Evolutionary conservation across 2,329 filamentous ascomycete genomes (phyloP).

Genomic region (Colletotrichum liriopes): DNA sequence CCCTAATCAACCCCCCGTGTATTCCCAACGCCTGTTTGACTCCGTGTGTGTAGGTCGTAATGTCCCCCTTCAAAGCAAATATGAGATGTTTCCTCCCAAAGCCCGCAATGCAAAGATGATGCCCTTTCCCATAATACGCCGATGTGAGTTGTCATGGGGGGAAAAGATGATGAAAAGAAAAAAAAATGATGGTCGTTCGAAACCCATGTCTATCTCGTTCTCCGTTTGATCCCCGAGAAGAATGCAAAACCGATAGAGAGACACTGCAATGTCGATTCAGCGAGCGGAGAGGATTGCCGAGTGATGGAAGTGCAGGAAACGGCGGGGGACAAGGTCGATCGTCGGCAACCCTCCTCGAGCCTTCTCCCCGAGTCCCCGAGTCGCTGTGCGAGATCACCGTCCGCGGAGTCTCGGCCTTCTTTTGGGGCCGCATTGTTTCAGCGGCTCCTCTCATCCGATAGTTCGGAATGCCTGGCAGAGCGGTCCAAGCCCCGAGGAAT

Average conservation of each 20-base stretch:
- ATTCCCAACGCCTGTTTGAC: slow-evolving; percentile 7
- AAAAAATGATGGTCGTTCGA: no score
- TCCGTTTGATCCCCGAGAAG: slow-evolving; percentile 1
- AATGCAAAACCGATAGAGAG: slow-evolving; percentile 19
- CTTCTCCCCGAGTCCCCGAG: background rate
- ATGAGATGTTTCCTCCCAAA: slow-evolving; percentile 4
- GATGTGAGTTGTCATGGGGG: background rate
- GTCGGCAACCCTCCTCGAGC: background rate
- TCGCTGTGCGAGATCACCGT: background rate
- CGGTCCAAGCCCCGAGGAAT: slow-evolving; percentile 16
- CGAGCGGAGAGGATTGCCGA: background rate
- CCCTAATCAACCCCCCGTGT: background rate
- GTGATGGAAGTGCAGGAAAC: background rate
- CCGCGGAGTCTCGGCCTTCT: slow-evolving; percentile 20
- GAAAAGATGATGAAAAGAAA: slow-evolving; percentile 1
- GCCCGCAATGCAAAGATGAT: slow-evolving; percentile 39
- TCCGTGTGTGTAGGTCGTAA: slow-evolving; percentile 1
- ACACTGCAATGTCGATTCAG: slow-evolving; percentile 24
- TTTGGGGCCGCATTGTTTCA: slow-evolving; percentile 36
- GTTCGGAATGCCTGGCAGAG: background rate
- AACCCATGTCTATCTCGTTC: slow-evolving; percentile 19
- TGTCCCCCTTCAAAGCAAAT: slow-evolving; percentile 9
- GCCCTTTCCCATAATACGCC: slow-evolving; percentile 33
- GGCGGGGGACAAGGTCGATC: background rate
- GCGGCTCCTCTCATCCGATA: slow-evolving; percentile 28